These are phyloP conservation scores for Cyphellophora attinorum DNA, from an alignment of 2,329 filamentous ascomycete species.

Conservation along the genomic window DNA sequence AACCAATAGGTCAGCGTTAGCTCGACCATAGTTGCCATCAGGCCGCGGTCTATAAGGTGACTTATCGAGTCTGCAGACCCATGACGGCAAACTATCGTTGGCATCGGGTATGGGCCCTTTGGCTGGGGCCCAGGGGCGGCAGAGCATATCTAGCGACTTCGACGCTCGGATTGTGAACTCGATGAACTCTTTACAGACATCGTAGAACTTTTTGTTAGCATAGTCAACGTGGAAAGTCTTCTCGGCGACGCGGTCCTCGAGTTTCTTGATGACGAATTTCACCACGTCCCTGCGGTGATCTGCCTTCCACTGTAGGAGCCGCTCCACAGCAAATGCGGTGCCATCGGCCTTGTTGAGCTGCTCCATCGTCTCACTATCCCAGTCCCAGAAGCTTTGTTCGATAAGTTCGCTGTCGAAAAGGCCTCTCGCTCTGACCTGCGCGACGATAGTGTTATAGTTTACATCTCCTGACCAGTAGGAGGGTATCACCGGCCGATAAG, in stretches of 20 bases:
- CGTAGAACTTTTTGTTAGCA: slow-evolving; percentile 4
- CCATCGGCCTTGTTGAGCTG: too few species aligned
- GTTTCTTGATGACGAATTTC: slow-evolving; percentile 1
- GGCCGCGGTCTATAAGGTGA: too few species aligned
- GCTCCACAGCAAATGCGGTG: too few species aligned
- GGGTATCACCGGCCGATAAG: slow-evolving; percentile 2
- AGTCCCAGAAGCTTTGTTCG: not conserved
- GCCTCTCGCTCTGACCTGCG: not conserved
- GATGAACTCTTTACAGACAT: slow-evolving; percentile 13
- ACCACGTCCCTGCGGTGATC: not conserved
- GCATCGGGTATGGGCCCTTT: too few species aligned
- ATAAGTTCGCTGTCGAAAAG: not conserved
- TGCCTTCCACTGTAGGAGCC: too few species aligned
- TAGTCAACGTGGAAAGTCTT: slow-evolving; percentile 9
- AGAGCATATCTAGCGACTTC: slow-evolving; percentile 12
- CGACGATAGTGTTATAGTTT: slow-evolving; percentile 5
- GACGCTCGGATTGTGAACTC: slow-evolving; percentile 8
- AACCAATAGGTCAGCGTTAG: too few species aligned
- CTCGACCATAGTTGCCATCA: too few species aligned
- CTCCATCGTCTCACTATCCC: too few species aligned
- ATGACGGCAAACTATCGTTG: too few species aligned
- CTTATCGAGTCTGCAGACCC: too few species aligned
- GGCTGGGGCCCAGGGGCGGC: slow-evolving; percentile 11
- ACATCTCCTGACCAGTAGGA: slow-evolving; percentile 4
- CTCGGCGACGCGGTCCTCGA: slow-evolving; percentile 6